Conservation (phyloP, 202 grass and related monocot genomes). For the Zizania palustris region DNA sequence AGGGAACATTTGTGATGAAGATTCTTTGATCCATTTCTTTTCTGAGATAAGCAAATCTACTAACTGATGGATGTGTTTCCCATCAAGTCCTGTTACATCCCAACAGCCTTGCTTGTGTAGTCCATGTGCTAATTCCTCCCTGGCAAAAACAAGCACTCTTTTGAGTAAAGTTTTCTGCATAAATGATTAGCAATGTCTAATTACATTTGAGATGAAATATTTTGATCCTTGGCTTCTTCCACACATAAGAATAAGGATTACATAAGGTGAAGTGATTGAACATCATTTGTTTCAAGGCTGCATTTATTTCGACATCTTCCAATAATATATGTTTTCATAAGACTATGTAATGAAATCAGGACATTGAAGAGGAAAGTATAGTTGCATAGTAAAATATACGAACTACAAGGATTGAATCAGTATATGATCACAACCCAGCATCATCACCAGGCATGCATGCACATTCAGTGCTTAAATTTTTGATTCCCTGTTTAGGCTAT, state of each 20-base stretch:
- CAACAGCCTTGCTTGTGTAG: slow-evolving; percentile 42
- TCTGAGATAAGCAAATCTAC: slow-evolving; percentile 47
- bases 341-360: slow-evolving; percentile 22
- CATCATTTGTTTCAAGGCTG: slow-evolving; percentile 15
- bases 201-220: slow-evolving; percentile 30
- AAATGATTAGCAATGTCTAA: slow-evolving; percentile 12
- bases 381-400: background rate
- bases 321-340: background rate
- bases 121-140: slow-evolving; percentile 37
- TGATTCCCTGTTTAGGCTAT: background rate
- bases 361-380: slow-evolving; percentile 1
- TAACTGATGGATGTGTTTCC: slow-evolving; percentile 29
- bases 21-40: slow-evolving; percentile 57
- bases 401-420: background rate
- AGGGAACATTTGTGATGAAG: slow-evolving; percentile 40
- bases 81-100: slow-evolving; percentile 37
- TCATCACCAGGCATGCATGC: background rate
- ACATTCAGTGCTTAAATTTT: background rate
- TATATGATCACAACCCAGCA: slow-evolving; percentile 4
- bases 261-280: slow-evolving; percentile 18
- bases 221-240: slow-evolving; percentile 1
- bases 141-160: slow-evolving; percentile 32
- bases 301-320: slow-evolving; percentile 31
- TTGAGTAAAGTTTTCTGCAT: slow-evolving; percentile 13
- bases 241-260: slow-evolving; percentile 7